Base-by-base conservation (phyloP, 176 grass and related monocot genomes). In the Musa schizocarpa region DNA sequence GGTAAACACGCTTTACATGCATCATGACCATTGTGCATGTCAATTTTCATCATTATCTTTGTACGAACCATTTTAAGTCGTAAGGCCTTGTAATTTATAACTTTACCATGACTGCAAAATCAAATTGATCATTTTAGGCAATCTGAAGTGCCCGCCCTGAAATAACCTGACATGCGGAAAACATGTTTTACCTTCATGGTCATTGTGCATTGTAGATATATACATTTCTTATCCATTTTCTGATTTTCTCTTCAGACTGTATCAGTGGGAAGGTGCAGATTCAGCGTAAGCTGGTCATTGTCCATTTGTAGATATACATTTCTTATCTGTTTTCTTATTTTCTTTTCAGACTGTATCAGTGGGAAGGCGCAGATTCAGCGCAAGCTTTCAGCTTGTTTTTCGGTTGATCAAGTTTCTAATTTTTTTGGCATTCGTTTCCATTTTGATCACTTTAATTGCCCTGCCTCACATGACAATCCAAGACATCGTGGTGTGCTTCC, bases 381-480 rank as follows among this genome's bases (percentile, higher is more conserved):
- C 90, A 14, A 62, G 82, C 51, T 89, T 97, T 81, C 93, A 97
- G 75, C 84, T 93, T 51, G 85, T 93, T 69, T 97, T 97, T 72
- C 87, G 93, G 24, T 85, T 97, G 81, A 93, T 93, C 50, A 97
- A 97, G 83, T 93, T 97, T 81, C 81, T 90, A 11, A 86, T 97
- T 75, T 97, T 97, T 73, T 83, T 88, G 77, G 77, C 79, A 25
- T 90, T 97, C 56, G 55, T 52, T 59, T 85, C 84, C 57, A 19
- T 93, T 71, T 57, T 93, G 87, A 85, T 97, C 26, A 82, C 86
- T 52, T 70, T 90, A 68, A 62, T 97, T 73, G 78, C 85, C 72
- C n/a, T 97, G 52, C 61, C 91, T 78, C 88, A 89, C 59, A 90
- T 97, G 84, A 93, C 83, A 23, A 43, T 93, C 11, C 73, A 75